phyloP scores from a whole-genome alignment of 768 basidiomycete genomes.

The Mrakia frigida region DNA sequence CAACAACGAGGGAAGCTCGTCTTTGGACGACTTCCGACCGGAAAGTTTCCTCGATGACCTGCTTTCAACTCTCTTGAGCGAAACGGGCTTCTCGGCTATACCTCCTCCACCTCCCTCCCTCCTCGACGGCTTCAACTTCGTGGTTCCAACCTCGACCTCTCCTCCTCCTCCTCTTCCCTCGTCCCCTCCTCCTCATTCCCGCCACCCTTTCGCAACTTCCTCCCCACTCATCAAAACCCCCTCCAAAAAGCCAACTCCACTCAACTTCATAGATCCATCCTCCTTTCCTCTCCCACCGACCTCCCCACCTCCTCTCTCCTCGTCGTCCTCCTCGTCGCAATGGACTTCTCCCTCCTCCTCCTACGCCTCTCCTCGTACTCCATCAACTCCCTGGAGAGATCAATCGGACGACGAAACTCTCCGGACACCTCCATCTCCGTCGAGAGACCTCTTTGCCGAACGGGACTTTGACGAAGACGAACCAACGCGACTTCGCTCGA shows the following conservation, averaged over 20 bases:
- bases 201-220: background rate
- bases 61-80: background rate
- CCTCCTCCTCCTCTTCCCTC: background rate
- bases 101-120: background rate
- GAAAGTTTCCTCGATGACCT: background rate
- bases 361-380: background rate
- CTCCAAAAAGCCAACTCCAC: background rate
- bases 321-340: background rate
- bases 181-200: background rate
- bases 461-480: background rate
- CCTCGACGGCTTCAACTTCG: background rate
- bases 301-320: background rate
- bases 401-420: background rate
- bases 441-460: background rate
- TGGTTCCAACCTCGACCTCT: background rate
- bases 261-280: background rate
- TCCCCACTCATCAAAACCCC: background rate
- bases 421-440: background rate
- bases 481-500: background rate
- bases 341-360: background rate
- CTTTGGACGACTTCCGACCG: background rate
- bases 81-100: background rate
- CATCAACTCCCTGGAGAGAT: background rate
- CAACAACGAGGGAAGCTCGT: background rate
- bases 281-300: background rate